Percentiles rank a stretch among this genome's conserved stretches.
These are phyloP conservation scores for Casuarina equisetifolia DNA, from an alignment of 306 rosid species.

Conservation along the genomic window DNA sequence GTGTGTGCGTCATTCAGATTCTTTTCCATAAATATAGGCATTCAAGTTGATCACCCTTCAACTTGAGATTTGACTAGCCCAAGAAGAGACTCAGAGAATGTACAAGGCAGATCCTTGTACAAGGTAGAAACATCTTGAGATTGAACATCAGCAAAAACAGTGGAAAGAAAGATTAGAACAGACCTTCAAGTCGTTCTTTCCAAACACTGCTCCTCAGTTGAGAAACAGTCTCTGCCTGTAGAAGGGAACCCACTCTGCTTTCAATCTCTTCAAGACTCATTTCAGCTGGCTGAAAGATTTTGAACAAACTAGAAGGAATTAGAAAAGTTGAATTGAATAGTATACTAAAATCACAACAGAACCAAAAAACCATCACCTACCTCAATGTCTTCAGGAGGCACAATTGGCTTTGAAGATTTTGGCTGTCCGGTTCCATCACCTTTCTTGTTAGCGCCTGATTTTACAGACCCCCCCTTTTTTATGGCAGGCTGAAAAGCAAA, in stretches of 20 bases:
- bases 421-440: constrained; percentile 65
- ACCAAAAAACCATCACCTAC: constrained; percentile 34
- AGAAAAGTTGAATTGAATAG: not conserved
- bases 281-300: constrained; percentile 71
- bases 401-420: constrained; percentile 62
- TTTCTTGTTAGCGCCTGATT: constrained; percentile 61
- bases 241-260: constrained; percentile 78
- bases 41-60: not conserved
- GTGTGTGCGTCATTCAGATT: not conserved
- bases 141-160: constrained; percentile 6
- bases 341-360: constrained; percentile 21
- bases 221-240: constrained; percentile 74
- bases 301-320: constrained; percentile 8
- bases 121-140: too few species aligned
- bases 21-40: not conserved
- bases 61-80: not conserved
- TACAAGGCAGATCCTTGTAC: not conserved
- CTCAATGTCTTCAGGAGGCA: constrained; percentile 89
- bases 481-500: constrained; percentile 48
- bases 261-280: constrained; percentile 98
- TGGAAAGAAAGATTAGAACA: constrained; percentile 17
- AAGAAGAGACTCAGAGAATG: constrained; percentile 1
- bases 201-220: constrained; percentile 82
- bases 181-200: constrained; percentile 99
- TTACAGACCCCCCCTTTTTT: constrained; percentile 69